Percentiles rank a stretch among this genome's conserved stretches.
Conservation (phyloP, 306 rosid genomes). For the Morella rubra region DNA sequence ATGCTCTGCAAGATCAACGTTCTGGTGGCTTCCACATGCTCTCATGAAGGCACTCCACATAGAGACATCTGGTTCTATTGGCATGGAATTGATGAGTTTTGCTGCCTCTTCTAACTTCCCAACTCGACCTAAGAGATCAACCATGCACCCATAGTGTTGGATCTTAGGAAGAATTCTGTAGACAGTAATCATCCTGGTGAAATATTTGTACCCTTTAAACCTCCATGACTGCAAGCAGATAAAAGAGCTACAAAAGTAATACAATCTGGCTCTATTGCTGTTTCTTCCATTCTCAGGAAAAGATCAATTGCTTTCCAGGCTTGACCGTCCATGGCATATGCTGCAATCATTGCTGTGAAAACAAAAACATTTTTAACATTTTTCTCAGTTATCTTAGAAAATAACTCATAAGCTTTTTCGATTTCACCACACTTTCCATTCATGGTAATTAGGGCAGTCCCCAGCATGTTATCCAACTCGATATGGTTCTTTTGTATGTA, state of each 20-base stretch:
- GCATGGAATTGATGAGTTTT: slow-evolving; percentile 24
- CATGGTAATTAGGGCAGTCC: slow-evolving; percentile 39
- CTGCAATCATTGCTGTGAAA: slow-evolving; percentile 39
- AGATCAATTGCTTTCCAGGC: slow-evolving; percentile 32
- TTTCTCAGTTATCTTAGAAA: slow-evolving; percentile 18
- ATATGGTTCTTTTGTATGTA: slow-evolving; percentile 28
- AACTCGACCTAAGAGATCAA: slow-evolving; percentile 25
- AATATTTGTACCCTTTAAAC: slow-evolving; percentile 28
- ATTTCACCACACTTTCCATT: slow-evolving; percentile 35
- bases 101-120: slow-evolving; percentile 25
- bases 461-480: slow-evolving; percentile 25
- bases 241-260: slow-evolving; percentile 33
- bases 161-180: slow-evolving; percentile 21
- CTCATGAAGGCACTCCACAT: slow-evolving; percentile 28
- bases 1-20: slow-evolving; percentile 28
- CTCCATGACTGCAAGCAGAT: slow-evolving; percentile 39
- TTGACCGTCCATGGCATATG: slow-evolving; percentile 35
- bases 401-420: slow-evolving; percentile 22
- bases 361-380: slow-evolving; percentile 28
- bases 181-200: slow-evolving; percentile 24
- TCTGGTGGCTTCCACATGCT: slow-evolving; percentile 28
- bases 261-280: slow-evolving; percentile 26
- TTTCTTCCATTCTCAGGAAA: slow-evolving; percentile 33
- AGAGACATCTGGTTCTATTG: slow-evolving; percentile 27
- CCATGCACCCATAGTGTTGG: slow-evolving; percentile 31